These are phyloP conservation scores for Suillus luteus DNA, from an alignment of 768 basidiomycete species.

Conservation along the genomic window DNA sequence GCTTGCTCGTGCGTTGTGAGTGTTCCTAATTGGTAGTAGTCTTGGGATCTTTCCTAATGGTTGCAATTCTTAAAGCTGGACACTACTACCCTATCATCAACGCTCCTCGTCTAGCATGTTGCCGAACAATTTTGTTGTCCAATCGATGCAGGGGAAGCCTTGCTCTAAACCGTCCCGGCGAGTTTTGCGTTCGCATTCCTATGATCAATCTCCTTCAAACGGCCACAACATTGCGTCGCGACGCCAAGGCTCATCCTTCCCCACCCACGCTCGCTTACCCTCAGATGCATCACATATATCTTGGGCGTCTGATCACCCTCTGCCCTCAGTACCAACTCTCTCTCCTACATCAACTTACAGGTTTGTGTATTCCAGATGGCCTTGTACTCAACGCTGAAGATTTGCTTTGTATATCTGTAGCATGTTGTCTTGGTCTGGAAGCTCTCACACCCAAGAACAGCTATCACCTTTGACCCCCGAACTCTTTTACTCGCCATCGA, in stretches of 20 bases:
- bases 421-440: slow-evolving; percentile 19
- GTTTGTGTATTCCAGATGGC: slow-evolving; percentile 16
- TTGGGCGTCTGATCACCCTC: slow-evolving; percentile 4
- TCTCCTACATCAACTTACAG: slow-evolving; percentile 30
- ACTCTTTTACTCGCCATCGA: slow-evolving; percentile 12
- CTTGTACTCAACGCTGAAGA: neutral
- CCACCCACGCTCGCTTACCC: neutral
- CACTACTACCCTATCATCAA: neutral
- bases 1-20: slow-evolving; percentile 1
- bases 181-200: neutral
- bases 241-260: slow-evolving; percentile 1
- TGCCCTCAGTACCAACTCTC: slow-evolving; percentile 20
- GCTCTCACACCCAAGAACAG: slow-evolving; percentile 16
- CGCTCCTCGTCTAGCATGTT: neutral
- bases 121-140: neutral
- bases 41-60: neutral
- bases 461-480: slow-evolving; percentile 26
- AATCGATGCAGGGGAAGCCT: neutral
- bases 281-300: slow-evolving; percentile 5
- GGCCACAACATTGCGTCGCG: neutral
- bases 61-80: neutral
- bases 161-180: neutral
- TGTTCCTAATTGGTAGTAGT: neutral
- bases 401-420: slow-evolving; percentile 7
- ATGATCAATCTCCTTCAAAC: slow-evolving; percentile 2